A percentile compares a stretch with the other conserved stretches of the same genome.
Conservation (phyloP, 345 rosid species). For the thale cress (Arabidopsis thaliana) region TAIR10.1 NC_003071.7:7408501-7409000, state of each 20-base stretch:
- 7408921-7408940: background rate
- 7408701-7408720: background rate
- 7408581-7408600: too few species aligned
- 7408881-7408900: too few species aligned
- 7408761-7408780: background rate
- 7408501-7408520: background rate
- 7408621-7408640: too few species aligned
- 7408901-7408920: too few species aligned
- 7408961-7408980: background rate
- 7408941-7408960: constrained; percentile 9
- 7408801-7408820: too few species aligned
- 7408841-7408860: background rate
- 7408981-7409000: background rate
- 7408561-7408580: background rate
- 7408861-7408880: too few species aligned
- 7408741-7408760: background rate
- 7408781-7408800: background rate
- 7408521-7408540: background rate
- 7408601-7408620: too few species aligned
- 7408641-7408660: background rate
- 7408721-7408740: background rate
- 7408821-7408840: too few species aligned
- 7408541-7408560: background rate
- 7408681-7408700: background rate
- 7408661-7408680: background rate